These are phyloP conservation scores for Apiotrichum gamsii DNA, from an alignment of 1,284 basidiomycete genomes.

Conservation along the genomic window DNA sequence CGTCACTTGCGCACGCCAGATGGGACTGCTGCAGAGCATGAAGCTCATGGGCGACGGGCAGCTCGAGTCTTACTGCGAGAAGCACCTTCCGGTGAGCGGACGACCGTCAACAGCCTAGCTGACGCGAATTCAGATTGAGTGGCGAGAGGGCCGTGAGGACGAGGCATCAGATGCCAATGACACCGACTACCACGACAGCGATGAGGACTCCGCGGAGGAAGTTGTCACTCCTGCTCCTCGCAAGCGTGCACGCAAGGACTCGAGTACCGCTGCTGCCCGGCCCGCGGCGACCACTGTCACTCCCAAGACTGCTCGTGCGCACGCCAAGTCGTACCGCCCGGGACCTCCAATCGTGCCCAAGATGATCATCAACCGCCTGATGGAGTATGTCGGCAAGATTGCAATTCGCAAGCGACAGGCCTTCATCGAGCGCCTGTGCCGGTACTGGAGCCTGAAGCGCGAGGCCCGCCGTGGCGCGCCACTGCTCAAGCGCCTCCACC, in stretches of 20 bases:
- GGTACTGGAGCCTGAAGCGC: conserved; percentile 95
- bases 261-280: conserved; percentile 1
- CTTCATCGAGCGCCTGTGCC: conserved; percentile 71
- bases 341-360: conserved; percentile 54
- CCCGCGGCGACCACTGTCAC: conserved; percentile 29
- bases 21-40: conserved; percentile 78
- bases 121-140: conserved; percentile 18
- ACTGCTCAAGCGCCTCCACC: conserved; percentile 82
- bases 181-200: conserved; percentile 30
- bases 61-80: conserved; percentile 76
- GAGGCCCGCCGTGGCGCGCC: conserved; percentile 90
- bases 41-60: conserved; percentile 57
- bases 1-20: conserved; percentile 83
- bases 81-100: conserved; percentile 71
- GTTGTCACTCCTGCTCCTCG: conserved; percentile 21
- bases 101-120: not conserved
- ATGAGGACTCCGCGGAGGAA: conserved; percentile 46
- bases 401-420: conserved; percentile 68
- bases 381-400: conserved; percentile 69
- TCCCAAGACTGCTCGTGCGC: conserved; percentile 52
- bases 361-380: conserved; percentile 59
- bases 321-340: conserved; percentile 52
- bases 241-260: conserved; percentile 18
- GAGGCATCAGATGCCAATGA: conserved; percentile 17
- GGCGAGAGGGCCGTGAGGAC: conserved; percentile 29